Base-by-base conservation (phyloP, 2,329 filamentous ascomycete genomes). In the Phoma sp. region DNA sequence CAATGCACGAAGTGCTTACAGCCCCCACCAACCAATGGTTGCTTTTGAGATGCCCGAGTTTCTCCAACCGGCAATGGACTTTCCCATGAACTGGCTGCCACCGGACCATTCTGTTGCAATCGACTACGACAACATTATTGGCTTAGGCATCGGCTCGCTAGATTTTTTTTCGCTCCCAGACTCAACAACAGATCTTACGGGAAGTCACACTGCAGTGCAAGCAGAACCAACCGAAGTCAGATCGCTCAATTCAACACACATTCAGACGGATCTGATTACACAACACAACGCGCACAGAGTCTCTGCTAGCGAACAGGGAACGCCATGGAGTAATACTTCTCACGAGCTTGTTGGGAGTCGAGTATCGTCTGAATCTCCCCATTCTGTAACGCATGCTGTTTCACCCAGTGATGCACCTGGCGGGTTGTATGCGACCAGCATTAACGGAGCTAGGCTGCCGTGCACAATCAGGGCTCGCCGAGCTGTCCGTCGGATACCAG, bases 31-130 rank as follows among this genome's bases (percentile, higher is more conserved):
- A n/a, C 37, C 31, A 15, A 25, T 27, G 15, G 12, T 29, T n/a
- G 29, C 37, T 3, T 35, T 43, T 19, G 29, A 43, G 21, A 36
- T 35, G 7, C 8, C 27, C 12, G 29, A 27, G 4, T 50, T 36
- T 21, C 19, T 41, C 6, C 50, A 43, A 24, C 36, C 36, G 17
- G 12, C 40, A 10, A 47, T 35, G 13, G 50, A 58, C 7, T 58
- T 53, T 22, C 50, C 55, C 7, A 44, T 58, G 17, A 58, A 58
- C n/a, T 58, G 55, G 55, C 40, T 58, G 8, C 55, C 55, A 3
- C 44, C 50, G 6, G 50, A 58, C 24, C 22, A 44, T 13, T 53
- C 55, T 25, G 33, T 58, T 32, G 39, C 50, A 12, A 53, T 58
- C 15, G 55, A 58, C 31, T 58, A 58, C 27, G 41, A 58, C 31